Conservation (phyloP, 2,329 filamentous ascomycete genomes). For the Colletotrichum aenigma region DNA sequence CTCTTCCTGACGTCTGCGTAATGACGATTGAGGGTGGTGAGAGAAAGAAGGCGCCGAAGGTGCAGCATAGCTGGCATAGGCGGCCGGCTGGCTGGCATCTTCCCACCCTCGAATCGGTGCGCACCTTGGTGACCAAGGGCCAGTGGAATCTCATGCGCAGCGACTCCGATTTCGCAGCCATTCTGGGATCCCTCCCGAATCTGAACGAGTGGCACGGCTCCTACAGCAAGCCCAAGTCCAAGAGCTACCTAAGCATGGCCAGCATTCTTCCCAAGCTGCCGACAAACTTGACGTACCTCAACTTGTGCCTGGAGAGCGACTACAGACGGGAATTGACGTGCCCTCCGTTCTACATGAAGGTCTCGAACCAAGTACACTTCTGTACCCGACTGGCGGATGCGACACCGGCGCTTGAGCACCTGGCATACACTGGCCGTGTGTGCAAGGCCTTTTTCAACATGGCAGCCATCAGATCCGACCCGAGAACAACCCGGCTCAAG, state of each 20-base stretch:
- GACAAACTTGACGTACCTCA: slow-evolving; percentile 63
- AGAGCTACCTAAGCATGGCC: slow-evolving; percentile 74
- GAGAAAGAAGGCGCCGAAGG: slow-evolving; percentile 74
- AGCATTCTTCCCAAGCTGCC: slow-evolving; percentile 65
- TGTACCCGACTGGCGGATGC: slow-evolving; percentile 63
- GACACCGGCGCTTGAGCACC: slow-evolving; percentile 66
- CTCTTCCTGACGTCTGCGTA: slow-evolving; percentile 66
- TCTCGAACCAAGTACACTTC: slow-evolving; percentile 64
- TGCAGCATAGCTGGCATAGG: slow-evolving; percentile 36
- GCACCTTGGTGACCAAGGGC: slow-evolving; percentile 73
- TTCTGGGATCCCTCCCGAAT: slow-evolving; percentile 68
- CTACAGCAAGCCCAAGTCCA: slow-evolving; percentile 74
- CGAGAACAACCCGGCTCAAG: slow-evolving; percentile 58
- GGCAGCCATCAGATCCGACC: slow-evolving; percentile 53
- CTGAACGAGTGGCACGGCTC: slow-evolving; percentile 67
- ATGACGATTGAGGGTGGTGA: slow-evolving; percentile 80
- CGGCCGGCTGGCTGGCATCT: slow-evolving; percentile 38
- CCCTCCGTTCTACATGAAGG: slow-evolving; percentile 65
- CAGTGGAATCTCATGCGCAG: slow-evolving; percentile 78
- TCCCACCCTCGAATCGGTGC: slow-evolving; percentile 58
- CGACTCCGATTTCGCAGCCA: slow-evolving; percentile 63
- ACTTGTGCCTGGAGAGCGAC: slow-evolving; percentile 74
- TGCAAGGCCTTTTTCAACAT: slow-evolving; percentile 72
- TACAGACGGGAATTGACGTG: slow-evolving; percentile 68
- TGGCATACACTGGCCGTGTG: slow-evolving; percentile 75